Base-by-base conservation (phyloP, 441 rosid genomes). In the Eutrema salsugineum region DNA sequence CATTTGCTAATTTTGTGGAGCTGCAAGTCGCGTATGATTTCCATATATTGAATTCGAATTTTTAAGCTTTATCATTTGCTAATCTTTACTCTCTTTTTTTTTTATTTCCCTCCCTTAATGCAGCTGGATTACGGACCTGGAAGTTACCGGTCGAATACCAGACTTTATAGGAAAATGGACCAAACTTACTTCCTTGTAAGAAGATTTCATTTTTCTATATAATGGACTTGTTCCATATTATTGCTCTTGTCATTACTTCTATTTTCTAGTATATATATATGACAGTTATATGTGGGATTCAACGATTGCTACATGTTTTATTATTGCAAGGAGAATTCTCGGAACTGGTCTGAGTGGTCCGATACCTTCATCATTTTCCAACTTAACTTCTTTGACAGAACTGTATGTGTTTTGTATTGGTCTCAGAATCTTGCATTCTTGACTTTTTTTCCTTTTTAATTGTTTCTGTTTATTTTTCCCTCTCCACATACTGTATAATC, bases 291-390 rank as follows among this genome's bases (percentile, higher is more conserved):
- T 40, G 1, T 40, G 4, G 32, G 38, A 55, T 64, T 64, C 16
- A 66, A 22, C 32, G 5, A 8, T 20, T 24, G 35, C n/a, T 62
- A 38, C 46, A 5, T 50, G 10, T 79, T 73, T 78, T 36, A 33
- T 55, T 1, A 20, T 20, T 76, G 70, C 79, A 90, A 90, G 96
- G 83, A 65, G 82, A 72, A 62, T 87, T 67, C 71, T 83, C 59
- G 96, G 96, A 20, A 90, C 85, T 73, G 78, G 87, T 70, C 80
- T 88, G n/a, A 79, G 72, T 49, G 89, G 96, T 53, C 73, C 96
- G 2, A 80, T 90, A 55, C 93, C 93, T 28, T 75, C 84, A 0
- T 55, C 83, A 20, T 83, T 90, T 53, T 73, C 88, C 27, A 88
- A 77, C 67, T 78, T 90, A 57, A 80, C 81, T 47, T 70, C 85